Evolutionary conservation across 2,329 filamentous ascomycete genomes (phyloP).

Genomic region (Cladosporium sp.): DNA sequence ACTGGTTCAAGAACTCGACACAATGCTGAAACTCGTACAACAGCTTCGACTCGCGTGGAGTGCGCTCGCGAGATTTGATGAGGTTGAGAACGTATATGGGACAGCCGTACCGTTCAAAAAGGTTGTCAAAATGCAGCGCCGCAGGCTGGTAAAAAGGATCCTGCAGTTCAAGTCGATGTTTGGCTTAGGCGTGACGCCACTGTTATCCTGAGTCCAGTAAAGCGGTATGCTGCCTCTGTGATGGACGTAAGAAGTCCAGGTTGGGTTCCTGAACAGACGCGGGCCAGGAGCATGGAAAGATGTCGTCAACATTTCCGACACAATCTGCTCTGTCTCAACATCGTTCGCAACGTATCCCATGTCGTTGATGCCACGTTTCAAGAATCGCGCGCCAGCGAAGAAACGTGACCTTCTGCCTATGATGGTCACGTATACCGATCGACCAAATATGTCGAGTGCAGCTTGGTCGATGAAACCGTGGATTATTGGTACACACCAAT

Average conservation of each 20-base stretch:
- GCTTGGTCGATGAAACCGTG: conserved; percentile 96
- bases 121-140: conserved; percentile 88
- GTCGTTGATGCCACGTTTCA: conserved; percentile 94
- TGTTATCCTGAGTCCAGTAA: conserved; percentile 96
- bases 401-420: conserved; percentile 88
- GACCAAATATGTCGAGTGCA: conserved; percentile 69
- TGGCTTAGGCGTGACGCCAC: conserved; percentile 91
- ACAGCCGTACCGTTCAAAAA: conserved; percentile 89
- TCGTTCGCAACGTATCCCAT: conserved; percentile 96
- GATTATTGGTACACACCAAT: conserved; percentile 95
- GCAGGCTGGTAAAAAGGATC: conserved; percentile 95
- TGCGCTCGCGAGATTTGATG: conserved; percentile 79
- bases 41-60: conserved; percentile 86
- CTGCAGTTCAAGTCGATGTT: conserved; percentile 93
- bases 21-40: conserved; percentile 82
- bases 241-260: conserved; percentile 94
- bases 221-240: conserved; percentile 95
- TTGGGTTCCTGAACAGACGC: conserved; percentile 78
- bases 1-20: conserved; percentile 90
- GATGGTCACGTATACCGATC: conserved; percentile 85
- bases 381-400: conserved; percentile 89
- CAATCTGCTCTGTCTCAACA: conserved; percentile 97
- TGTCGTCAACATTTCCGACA: conserved; percentile 89
- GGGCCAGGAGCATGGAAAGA: conserved; percentile 92
- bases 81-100: conserved; percentile 90